Conservation (phyloP, 805 yeast species). For the Lipomyces oligophaga region DNA sequence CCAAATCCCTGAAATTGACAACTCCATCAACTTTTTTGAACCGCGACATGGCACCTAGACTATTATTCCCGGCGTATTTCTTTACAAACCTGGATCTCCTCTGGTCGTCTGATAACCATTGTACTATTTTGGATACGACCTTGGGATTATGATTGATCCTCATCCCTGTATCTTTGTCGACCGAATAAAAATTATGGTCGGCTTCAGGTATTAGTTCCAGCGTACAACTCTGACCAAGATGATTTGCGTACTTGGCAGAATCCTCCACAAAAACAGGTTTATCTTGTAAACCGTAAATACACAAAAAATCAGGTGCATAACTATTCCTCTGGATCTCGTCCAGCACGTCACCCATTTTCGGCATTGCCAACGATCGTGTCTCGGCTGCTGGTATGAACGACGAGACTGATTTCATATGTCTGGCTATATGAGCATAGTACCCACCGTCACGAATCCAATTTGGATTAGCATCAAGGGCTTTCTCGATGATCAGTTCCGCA, state of each 20-base stretch:
- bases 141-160: constrained; percentile 56
- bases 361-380: constrained; percentile 46
- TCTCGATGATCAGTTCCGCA: constrained; percentile 45
- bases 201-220: constrained; percentile 61
- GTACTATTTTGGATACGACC: constrained; percentile 49
- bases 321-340: neutral
- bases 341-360: constrained; percentile 40
- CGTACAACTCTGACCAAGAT: constrained; percentile 53
- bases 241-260: constrained; percentile 54
- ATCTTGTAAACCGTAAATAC: constrained; percentile 71
- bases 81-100: constrained; percentile 52
- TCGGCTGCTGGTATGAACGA: constrained; percentile 50
- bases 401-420: constrained; percentile 48
- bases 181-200: constrained; percentile 78
- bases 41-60: constrained; percentile 35
- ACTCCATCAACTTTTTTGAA: constrained; percentile 67
- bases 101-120: constrained; percentile 46
- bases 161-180: constrained; percentile 26
- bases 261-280: constrained; percentile 64
- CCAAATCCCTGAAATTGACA: constrained; percentile 71
- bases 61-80: no score
- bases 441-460: constrained; percentile 45
- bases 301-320: constrained; percentile 40
- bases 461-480: constrained; percentile 39
- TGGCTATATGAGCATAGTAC: constrained; percentile 41